Base-by-base conservation (phyloP, 2,329 filamentous ascomycete genomes). In the Penicillium sumatraense region DNA sequence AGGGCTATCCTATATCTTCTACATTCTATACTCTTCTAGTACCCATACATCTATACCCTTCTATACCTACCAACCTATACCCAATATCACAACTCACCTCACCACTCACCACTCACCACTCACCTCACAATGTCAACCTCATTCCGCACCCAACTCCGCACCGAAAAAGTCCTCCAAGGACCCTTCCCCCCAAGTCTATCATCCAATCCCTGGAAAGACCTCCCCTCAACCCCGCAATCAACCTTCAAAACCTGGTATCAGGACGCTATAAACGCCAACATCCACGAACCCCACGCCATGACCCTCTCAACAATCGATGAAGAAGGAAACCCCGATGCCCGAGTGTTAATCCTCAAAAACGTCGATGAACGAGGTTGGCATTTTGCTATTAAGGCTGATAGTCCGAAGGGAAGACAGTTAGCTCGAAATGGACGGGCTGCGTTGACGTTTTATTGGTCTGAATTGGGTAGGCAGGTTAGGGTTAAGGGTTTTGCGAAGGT, bases 231-330 rank as follows among this genome's bases (percentile, higher is more conserved):
- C 13, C 60, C 60, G 2, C 54, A 61, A 1, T 33, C 49, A 13
- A 45, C 58, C 21, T 63, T 63, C 58, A 47, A 55, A 20, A 10
- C 7, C 5, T 63, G 60, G 60, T 51, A 61, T 20, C 23, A 49
- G 31, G 54, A 59, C 13, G 58, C 58, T 5, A 44, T 61, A 13
- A 13, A 16, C 13, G 42, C 48, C 11, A 40, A 29, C 9, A 45
- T 61, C 4, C 47, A 27, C 2, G 60, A 63, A 24, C 60, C 60
- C 6, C 61, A 61, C 40, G 58, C 61, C n/a, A 63, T 63, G 61
- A 58, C 59, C 0, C 16, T 61, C 5, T 61, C 61, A 3, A 63
- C 59, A 2, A 54, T 59, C 3, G 59, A 63, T 13, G 31, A 53
- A 13, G 27, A 53, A 18, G 58, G 58, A 14, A 48, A 18, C 13